Evolutionary conservation across 371 early-diverging fungal genomes (phyloP).

Genomic region (Apophysomyces sp.): DNA sequence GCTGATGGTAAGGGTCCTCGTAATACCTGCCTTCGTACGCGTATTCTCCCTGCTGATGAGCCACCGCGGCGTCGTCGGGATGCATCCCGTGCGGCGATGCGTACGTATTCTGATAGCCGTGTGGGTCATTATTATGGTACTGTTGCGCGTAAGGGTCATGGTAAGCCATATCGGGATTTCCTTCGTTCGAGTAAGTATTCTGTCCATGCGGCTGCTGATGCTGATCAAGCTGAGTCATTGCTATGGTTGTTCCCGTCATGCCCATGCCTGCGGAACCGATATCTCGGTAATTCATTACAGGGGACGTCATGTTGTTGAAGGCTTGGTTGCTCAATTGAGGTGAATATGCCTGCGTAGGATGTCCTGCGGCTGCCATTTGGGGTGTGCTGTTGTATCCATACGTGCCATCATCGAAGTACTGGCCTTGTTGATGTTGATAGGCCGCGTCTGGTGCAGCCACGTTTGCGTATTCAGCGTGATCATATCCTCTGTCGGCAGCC

Average conservation of each 20-base stretch:
- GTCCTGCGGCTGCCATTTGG: neutral
- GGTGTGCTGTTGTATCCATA: neutral
- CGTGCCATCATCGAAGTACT: neutral
- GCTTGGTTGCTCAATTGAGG: slow-evolving; percentile 5
- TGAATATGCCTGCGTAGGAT: neutral
- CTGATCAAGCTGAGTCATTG: neutral
- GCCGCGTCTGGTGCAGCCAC: neutral
- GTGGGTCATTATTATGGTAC: neutral
- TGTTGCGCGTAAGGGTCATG: neutral
- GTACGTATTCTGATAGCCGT: neutral
- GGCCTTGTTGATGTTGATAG: neutral
- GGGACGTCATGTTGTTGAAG: slow-evolving; percentile 7
- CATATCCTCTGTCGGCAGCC: neutral
- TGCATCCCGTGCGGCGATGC: neutral
- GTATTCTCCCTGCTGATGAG: neutral
- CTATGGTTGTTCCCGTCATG: neutral
- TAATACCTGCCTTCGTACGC: neutral
- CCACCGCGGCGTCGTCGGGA: neutral
- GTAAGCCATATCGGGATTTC: neutral
- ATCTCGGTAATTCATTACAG: slow-evolving; percentile 3
- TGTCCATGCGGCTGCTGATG: neutral
- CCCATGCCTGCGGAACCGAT: neutral
- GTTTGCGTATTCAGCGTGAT: neutral
- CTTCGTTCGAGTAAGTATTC: neutral
- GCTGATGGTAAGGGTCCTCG: neutral